Base-by-base conservation (phyloP, 768 basidiomycete genomes). In the Pisolithus marmoratus region DNA sequence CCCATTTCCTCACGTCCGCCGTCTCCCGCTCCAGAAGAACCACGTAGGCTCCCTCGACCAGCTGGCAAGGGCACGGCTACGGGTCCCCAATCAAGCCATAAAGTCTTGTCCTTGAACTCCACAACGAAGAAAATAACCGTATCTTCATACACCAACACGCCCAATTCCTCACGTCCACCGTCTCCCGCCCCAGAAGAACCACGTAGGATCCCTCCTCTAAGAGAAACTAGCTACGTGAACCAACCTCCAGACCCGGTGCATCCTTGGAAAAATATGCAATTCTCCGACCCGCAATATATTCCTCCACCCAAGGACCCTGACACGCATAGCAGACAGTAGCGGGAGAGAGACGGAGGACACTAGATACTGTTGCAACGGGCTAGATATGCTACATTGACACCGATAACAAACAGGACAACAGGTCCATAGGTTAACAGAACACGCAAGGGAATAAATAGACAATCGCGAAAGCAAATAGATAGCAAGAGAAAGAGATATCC, bases 221-320 rank as follows among this genome's bases (percentile, higher is more conserved):
- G 46, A 0, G 71, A 72, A 42, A 71, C 75, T 14, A 65, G 56
- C n/a, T 66, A 69, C 57, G 70, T 68, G n/a, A 66, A 58, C 31
- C 57, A 58, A 8, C 44, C 37, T 2, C 56, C 57, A 19, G 69
- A 70, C 48, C 55, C 65, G 2, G 52, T 34, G 5, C 60, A 72
- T 2, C 78, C 75, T 27, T 82, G 78, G 76, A 65, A 63, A 53
- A 80, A 79, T 57, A 38, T 74, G 36, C 58, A 64, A 2, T 65
- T 60, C 43, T 68, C 58, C 14, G 59, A 63, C 11, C 58, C 68
- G 38, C 56, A 48, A 2, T 83, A 81, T 59, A 55, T 74, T 6
- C 71, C 74, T 1, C 60, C 64, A 1, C 57, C 62, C 20, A 43
- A 43, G 26, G 22, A 26, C 42, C 4, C n/a, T 19, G 41, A 47